Conservation (phyloP, 805 yeast species). For the Kuraishia hungarica region DNA sequence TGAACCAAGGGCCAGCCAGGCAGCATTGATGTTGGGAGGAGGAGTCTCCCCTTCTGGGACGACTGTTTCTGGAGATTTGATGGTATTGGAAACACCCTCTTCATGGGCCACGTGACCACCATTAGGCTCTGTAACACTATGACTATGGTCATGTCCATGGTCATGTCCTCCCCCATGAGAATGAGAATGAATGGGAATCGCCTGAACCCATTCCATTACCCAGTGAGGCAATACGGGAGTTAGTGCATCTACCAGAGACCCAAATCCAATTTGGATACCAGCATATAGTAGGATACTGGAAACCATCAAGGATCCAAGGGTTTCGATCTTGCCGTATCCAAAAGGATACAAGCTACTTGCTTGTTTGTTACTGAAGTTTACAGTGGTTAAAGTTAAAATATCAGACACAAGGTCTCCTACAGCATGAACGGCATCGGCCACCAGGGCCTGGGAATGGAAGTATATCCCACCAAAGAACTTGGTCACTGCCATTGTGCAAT, state of each 20-base stretch:
- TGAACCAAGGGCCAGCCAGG: conserved; percentile 91
- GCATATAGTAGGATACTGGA: conserved; percentile 78
- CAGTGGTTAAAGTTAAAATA: conserved; percentile 81
- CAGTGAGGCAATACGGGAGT: conserved; percentile 62
- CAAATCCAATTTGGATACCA: conserved; percentile 86
- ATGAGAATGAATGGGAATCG: conserved; percentile 46
- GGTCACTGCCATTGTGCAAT: conserved; percentile 77
- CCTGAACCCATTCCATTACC: conserved; percentile 43
- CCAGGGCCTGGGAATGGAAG: conserved; percentile 89
- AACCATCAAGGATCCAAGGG: conserved; percentile 85
- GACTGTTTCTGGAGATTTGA: too few relatives aligned
- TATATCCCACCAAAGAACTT: conserved; percentile 85
- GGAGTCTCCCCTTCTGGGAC: too few relatives aligned
- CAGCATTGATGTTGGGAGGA: conserved; percentile 83
- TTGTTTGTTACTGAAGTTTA: conserved; percentile 57
- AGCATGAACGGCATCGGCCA: conserved; percentile 95
- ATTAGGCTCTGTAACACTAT: too few relatives aligned
- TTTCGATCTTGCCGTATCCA: conserved; percentile 91
- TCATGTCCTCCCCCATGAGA: conserved; percentile 35
- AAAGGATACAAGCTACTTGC: conserved; percentile 62
- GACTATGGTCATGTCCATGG: too few relatives aligned
- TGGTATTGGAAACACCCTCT: too few relatives aligned
- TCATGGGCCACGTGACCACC: too few relatives aligned
- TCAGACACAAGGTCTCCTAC: conserved; percentile 86
- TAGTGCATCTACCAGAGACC: conserved; percentile 58